Percentiles rank a stretch among this genome's conserved stretches.
Conservation (phyloP, 352 stramenopile species). For the Phytophthora cryptogea region DNA sequence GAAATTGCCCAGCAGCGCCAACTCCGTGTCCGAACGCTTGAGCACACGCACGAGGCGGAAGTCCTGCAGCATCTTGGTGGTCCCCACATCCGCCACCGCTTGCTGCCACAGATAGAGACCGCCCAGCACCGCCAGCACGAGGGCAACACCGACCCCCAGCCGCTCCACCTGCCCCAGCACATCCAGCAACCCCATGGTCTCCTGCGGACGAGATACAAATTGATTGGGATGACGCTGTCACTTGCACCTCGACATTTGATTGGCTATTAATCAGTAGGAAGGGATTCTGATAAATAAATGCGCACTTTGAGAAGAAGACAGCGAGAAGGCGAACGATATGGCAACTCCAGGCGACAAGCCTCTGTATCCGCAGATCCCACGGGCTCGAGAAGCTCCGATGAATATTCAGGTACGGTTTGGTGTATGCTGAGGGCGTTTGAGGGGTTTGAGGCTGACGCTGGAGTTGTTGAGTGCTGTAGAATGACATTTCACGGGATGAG, state of each 20-base stretch:
- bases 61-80: conserved; percentile 47
- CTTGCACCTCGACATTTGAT: conserved; percentile 6
- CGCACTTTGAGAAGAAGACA: conserved; percentile 7
- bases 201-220: conserved; percentile 3
- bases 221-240: conserved; percentile 23
- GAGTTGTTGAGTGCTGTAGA: conserved; percentile 9
- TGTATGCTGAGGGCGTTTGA: background rate
- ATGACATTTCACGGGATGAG: conserved; percentile 52
- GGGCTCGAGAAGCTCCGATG: conserved; percentile 13
- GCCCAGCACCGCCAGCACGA: conserved; percentile 33
- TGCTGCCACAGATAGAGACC: conserved; percentile 41
- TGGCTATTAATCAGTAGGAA: conserved; percentile 14
- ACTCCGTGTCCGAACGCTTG: conserved; percentile 64
- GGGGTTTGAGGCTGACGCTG: background rate
- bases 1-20: conserved; percentile 77
- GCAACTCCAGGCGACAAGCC: conserved; percentile 22
- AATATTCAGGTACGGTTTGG: conserved; percentile 20
- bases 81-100: conserved; percentile 28
- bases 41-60: conserved; percentile 72
- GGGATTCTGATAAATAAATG: conserved; percentile 14
- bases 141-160: conserved; percentile 30
- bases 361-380: conserved; percentile 26
- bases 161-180: conserved; percentile 30
- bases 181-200: conserved; percentile 16
- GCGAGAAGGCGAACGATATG: conserved; percentile 3